Evolutionary conservation across 2,329 filamentous ascomycete genomes (phyloP), one percentile per base, ranked within the genome.

Genomic region (Botrytis fragariae): DNA sequence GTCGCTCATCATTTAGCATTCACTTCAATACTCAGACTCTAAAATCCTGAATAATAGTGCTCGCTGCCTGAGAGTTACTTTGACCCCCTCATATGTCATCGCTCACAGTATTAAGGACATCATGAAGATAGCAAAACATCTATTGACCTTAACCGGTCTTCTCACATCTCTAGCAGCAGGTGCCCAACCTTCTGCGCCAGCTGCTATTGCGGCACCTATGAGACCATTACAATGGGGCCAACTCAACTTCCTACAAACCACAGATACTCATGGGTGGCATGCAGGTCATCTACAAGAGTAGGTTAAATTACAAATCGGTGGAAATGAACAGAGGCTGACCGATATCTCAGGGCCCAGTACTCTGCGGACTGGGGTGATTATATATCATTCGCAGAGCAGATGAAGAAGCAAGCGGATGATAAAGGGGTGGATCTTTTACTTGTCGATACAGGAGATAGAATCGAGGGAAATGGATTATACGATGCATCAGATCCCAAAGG

Each of bases 331-430:
- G 37, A n/a, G 39, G 32, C 72, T 80, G 65, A 79, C 69, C 37
- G 9, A 64, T 16, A 4, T 42, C 60, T 42, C 75, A 94, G 92
- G 84, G 87, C 94, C 4, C 95, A 96, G 74, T 99, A 97, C 83
- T 95, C 93, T 10, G 95, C 94, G 64, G 96, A 99, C 82, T 98
- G 96, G 94, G 96, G 96, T 74, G 96, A 99, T 83, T 99, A 98
- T 83, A 88, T 98, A 79, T 98, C 95, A 10, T 98, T 99, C 81
- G 90, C 94, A 48, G 86, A 91, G 51, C 94, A 95, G 80, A 89
- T 99, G 86, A 92, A 89, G 72, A 87, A 90, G 77, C 91, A 89
- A 80, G 94, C 94, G 72, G 93, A 98, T 79, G 88, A 90, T 1
- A 87, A 91, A 71, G 94, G 94, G 62, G 89, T 89, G 42, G 96